These are phyloP conservation scores for Ilyonectria destructans DNA, from an alignment of 2,329 filamentous ascomycete species.

Conservation along the genomic window DNA sequence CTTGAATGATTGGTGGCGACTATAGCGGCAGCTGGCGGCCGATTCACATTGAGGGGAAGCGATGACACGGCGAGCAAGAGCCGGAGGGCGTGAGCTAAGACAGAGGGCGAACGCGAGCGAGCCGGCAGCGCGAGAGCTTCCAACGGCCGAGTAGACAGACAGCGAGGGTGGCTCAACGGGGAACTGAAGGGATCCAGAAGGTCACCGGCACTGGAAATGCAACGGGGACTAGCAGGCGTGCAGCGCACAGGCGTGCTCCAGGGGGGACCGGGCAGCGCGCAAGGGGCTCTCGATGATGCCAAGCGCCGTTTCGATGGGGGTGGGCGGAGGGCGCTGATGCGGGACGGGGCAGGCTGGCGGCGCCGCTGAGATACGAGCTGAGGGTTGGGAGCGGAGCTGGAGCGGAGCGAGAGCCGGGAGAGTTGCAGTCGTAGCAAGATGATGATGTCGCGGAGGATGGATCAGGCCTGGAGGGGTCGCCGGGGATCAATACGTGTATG, in stretches of 20 bases:
- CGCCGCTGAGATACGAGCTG: conserved; percentile 31
- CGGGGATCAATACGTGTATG: conserved; percentile 35
- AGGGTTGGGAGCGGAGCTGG: conserved; percentile 3
- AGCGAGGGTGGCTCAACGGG: conserved; percentile 13
- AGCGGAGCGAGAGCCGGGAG: conserved; percentile 10
- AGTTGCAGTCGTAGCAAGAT: conserved; percentile 17
- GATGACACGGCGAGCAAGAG: conserved; percentile 10
- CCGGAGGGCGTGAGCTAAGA: conserved; percentile 5
- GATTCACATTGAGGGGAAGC: conserved; percentile 30
- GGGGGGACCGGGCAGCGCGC: conserved; percentile 25
- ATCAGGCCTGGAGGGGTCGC: conserved; percentile 21
- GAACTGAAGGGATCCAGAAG: conserved; percentile 34
- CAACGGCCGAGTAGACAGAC: conserved; percentile 9
- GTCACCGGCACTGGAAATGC: conserved; percentile 23
- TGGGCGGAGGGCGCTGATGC: conserved; percentile 26
- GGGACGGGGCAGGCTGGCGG: conserved; percentile 21
- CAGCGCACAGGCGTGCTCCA: conserved; percentile 13
- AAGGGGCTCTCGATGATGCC: conserved; percentile 25
- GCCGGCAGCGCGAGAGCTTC: conserved; percentile 9
- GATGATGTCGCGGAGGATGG: conserved; percentile 25
- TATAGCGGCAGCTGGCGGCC: conserved; percentile 22
- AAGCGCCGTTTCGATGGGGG: conserved; percentile 31
- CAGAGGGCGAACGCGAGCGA: conserved; percentile 7
- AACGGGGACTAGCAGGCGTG: conserved; percentile 26
- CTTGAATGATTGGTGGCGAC: conserved; percentile 36